Conservation (phyloP, 768 basidiomycete species). For the Serpula lacrymans region DNA sequence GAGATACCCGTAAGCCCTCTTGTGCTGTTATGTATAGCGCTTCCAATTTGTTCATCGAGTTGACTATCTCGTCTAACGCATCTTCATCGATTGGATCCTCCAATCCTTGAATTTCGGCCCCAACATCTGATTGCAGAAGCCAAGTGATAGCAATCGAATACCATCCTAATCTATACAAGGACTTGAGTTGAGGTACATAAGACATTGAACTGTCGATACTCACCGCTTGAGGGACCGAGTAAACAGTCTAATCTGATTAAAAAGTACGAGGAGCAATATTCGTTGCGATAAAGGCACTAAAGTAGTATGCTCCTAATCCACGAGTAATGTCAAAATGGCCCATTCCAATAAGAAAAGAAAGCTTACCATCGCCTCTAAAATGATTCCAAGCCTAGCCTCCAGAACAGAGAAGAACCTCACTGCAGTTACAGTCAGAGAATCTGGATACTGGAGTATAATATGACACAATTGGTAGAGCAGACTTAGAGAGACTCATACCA, state of each 20-base stretch:
- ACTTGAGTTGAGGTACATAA: constrained; percentile 21
- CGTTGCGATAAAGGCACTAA: constrained; percentile 56
- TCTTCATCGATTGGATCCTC: constrained; percentile 35
- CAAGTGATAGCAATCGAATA: constrained; percentile 24
- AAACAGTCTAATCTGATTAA: constrained; percentile 61
- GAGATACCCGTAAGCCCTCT: constrained; percentile 39
- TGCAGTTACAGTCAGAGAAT: not conserved
- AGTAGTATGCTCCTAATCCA: constrained; percentile 58
- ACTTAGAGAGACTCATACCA: too few relatives aligned
- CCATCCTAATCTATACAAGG: constrained; percentile 27
- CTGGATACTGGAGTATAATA: not conserved
- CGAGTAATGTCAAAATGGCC: too few relatives aligned
- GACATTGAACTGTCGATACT: constrained; percentile 17
- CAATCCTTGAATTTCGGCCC: constrained; percentile 10
- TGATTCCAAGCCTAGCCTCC: constrained; percentile 51
- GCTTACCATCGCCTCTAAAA: constrained; percentile 57
- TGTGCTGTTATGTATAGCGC: constrained; percentile 51
- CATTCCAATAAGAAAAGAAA: not conserved
- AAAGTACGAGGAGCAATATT: constrained; percentile 55
- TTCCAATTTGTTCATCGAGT: constrained; percentile 41
- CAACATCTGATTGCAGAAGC: constrained; percentile 21
- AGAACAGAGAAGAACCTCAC: constrained; percentile 46
- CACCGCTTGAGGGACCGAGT: constrained; percentile 65
- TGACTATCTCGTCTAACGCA: constrained; percentile 40
- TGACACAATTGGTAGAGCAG: too few relatives aligned